Evolutionary conservation across 176 grass and related monocot species (phyloP), one percentile per base, ranked within the genome.

Genomic region (Oryza rufipogon): DNA sequence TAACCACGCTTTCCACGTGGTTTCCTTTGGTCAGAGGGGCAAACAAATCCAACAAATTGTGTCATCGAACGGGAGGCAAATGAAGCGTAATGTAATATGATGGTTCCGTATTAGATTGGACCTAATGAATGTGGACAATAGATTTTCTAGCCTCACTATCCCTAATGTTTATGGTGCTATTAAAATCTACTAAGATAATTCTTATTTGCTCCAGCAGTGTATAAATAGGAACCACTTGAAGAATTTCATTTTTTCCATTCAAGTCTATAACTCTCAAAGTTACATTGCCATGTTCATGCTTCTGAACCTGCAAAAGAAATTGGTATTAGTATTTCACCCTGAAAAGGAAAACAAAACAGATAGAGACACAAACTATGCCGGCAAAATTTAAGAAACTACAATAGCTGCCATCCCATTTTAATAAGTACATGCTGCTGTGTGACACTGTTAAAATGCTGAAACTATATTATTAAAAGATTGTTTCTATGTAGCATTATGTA

Each of bases 301-400:
- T 83, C 54, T n/a, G 41, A 78, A 64, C 67, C 86, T 83, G 67
- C 74, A 83, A 34, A 75, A 81, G 9, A 69, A 49, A 39, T 67
- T 19, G 11, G 17, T 58, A 54, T 54, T 38, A 74, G 6, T 73
- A 54, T 68, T 81, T 54, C 20, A 20, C 20, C 14, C 69, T 5
- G 80, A 33, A 20, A n/a, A 45, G 33, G 20, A 16, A 14, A 30
- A 58, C 7, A 20, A 58, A n/a, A n/a, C 16, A 58, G 54, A 75
- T 58, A 17, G 20, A 10, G 25, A 33, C 34, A 54, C 63, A 15
- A 66, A 65, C 66, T 30, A 39, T 74, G 67, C 66, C 41, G 56
- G 10, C 11, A 20, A 16, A 74, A 38, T 42, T 22, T 34, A 42
- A 42, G 22, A 74, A 67, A 74, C 25, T n/a, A 30, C 51, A 74